phyloP scores from a whole-genome alignment of 176 grass and related monocot genomes.

The Eleusine coracana region DNA sequence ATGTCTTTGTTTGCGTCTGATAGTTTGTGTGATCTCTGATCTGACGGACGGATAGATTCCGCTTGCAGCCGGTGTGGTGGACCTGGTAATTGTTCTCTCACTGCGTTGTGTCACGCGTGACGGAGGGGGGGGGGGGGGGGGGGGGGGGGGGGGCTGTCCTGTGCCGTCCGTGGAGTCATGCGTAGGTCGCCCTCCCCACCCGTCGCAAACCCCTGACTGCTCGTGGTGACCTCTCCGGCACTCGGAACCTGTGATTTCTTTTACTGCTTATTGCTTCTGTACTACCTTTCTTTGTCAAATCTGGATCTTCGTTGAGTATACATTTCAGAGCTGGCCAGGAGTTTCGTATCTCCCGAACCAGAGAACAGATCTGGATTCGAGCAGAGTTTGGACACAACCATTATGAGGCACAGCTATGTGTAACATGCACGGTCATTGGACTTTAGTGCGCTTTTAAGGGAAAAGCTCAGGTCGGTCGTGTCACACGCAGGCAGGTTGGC shows the following conservation, averaged over 20 bases:
- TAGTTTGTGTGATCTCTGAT: neutral
- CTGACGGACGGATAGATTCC: conserved; percentile 23
- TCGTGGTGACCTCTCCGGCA: neutral
- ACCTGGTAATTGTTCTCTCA: neutral
- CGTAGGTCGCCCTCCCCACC: neutral
- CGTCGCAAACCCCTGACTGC: conserved; percentile 4
- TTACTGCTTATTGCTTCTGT: neutral
- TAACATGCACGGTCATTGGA: conserved; percentile 9
- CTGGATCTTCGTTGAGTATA: neutral
- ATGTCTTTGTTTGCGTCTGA: neutral
- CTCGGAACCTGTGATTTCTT: conserved; percentile 32
- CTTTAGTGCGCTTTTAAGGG: conserved; percentile 15
- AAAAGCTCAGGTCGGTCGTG: neutral
- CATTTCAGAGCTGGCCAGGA: neutral
- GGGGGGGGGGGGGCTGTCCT: neutral
- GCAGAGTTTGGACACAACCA: conserved; percentile 6
- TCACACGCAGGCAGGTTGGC: neutral
- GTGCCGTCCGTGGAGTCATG: neutral
- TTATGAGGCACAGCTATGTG: conserved; percentile 39
- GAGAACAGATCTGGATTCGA: conserved; percentile 26
- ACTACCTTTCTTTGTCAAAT: too few species aligned
- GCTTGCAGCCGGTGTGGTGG: neutral
- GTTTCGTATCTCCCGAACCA: neutral
- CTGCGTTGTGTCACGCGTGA: neutral
- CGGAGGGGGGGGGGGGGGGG: neutral